Percentiles rank a stretch among this genome's conserved stretches.
Evolutionary conservation across 441 rosid genomes (phyloP).

Genomic region (Capsella rubella): DNA sequence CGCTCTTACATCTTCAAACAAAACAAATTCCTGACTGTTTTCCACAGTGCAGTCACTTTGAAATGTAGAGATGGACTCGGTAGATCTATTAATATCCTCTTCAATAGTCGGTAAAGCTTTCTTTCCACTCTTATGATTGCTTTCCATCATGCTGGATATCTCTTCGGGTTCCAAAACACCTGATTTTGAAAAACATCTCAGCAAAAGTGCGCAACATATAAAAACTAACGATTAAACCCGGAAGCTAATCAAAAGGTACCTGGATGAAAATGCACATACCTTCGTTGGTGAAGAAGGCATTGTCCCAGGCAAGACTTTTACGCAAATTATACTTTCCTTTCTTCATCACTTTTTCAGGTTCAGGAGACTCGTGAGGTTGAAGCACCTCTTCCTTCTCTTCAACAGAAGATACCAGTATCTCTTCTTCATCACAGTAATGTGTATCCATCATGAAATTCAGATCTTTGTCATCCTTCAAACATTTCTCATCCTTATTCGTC

Average conservation of each 20-base stretch:
- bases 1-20: slow-evolving; percentile 86
- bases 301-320: slow-evolving; percentile 97
- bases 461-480: slow-evolving; percentile 41
- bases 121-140: slow-evolving; percentile 52
- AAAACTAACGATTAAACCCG: background rate
- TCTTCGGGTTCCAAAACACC: slow-evolving; percentile 95
- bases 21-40: slow-evolving; percentile 63
- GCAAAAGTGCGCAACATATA: background rate
- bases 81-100: slow-evolving; percentile 76
- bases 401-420: slow-evolving; percentile 32
- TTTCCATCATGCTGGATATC: slow-evolving; percentile 79
- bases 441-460: slow-evolving; percentile 37
- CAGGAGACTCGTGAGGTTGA: slow-evolving; percentile 54
- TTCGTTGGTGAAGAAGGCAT: slow-evolving; percentile 89
- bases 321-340: slow-evolving; percentile 81
- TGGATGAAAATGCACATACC: slow-evolving; percentile 48
- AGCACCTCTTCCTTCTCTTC: slow-evolving; percentile 48
- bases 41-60: slow-evolving; percentile 67
- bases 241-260: background rate
- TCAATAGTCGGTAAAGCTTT: slow-evolving; percentile 65
- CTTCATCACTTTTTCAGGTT: slow-evolving; percentile 53
- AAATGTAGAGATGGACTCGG: slow-evolving; percentile 79
- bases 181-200: slow-evolving; percentile 41
- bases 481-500: slow-evolving; percentile 46
- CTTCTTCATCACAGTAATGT: slow-evolving; percentile 40